Evolutionary conservation across 805 yeast species (phyloP).

Genomic region (Candida parachauliodes): DNA sequence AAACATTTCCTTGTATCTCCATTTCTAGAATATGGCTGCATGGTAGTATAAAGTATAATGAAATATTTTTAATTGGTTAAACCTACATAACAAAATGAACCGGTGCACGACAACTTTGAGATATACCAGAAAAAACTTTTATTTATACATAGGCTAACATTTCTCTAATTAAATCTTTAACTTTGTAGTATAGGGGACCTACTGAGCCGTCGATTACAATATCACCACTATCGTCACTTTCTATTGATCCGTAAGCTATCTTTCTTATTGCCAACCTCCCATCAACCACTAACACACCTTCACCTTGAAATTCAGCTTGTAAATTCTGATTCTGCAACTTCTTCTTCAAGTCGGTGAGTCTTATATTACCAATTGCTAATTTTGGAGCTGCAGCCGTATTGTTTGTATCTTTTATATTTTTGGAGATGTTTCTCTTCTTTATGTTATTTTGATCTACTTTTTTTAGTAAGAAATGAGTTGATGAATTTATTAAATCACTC

Average conservation of each 20-base stretch:
- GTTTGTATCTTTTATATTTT: slow-evolving; percentile 4
- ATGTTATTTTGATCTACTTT: slow-evolving; percentile 16
- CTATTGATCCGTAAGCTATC: slow-evolving; percentile 37
- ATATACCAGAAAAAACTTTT: too few species aligned
- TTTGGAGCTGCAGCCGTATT: slow-evolving; percentile 25
- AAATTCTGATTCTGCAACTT: slow-evolving; percentile 56
- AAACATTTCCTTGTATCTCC: slow-evolving; percentile 48
- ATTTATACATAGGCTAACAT: slow-evolving; percentile 69
- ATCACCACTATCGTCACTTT: slow-evolving; percentile 64
- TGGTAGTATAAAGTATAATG: slow-evolving; percentile 12
- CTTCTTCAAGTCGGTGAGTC: slow-evolving; percentile 74
- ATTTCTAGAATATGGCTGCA: slow-evolving; percentile 47
- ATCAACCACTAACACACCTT: slow-evolving; percentile 86
- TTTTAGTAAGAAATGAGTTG: slow-evolving; percentile 30
- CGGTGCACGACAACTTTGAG: slow-evolving; percentile 4
- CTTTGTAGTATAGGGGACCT: slow-evolving; percentile 71
- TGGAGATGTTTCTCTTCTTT: slow-evolving; percentile 11
- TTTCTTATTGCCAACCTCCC: slow-evolving; percentile 72
- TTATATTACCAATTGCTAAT: slow-evolving; percentile 83
- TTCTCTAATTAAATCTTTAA: slow-evolving; percentile 64
- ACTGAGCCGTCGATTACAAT: slow-evolving; percentile 82
- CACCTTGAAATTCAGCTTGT: slow-evolving; percentile 86
- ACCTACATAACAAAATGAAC: neutral
- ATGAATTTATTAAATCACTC: slow-evolving; percentile 26
- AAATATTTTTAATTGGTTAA: slow-evolving; percentile 12